Percentiles rank a stretch among this genome's conserved stretches.
Conservation (phyloP, 495 filamentous ascomycete genomes). For the Bacidia gigantensis region DNA sequence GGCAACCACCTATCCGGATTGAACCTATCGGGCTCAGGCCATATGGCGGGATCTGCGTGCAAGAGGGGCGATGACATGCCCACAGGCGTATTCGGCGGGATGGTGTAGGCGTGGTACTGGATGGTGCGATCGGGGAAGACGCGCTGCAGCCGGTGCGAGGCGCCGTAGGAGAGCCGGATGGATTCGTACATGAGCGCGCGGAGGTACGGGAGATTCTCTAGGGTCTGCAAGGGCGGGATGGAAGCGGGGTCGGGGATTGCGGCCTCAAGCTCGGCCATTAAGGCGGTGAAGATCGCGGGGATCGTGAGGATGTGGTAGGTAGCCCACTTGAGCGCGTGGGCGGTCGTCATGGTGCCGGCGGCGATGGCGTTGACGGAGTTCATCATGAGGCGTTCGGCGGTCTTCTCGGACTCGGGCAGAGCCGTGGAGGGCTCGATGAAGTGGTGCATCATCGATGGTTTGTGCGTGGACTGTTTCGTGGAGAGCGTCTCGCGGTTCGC, state of each 20-base stretch:
- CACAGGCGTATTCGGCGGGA: constrained; percentile 22
- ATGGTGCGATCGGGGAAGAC: constrained; percentile 25
- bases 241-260: constrained; percentile 18
- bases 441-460: constrained; percentile 1
- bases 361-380: constrained; percentile 20
- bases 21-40: constrained; percentile 5
- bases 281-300: constrained; percentile 11
- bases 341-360: constrained; percentile 30
- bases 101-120: constrained; percentile 17
- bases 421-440: not conserved
- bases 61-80: constrained; percentile 24
- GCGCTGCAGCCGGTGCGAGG: constrained; percentile 30
- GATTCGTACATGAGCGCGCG: constrained; percentile 30
- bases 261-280: constrained; percentile 22
- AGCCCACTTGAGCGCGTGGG: constrained; percentile 22
- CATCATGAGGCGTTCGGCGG: not conserved
- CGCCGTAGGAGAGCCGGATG: constrained; percentile 31
- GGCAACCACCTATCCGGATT: constrained; percentile 12
- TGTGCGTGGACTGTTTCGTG: not conserved
- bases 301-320: constrained; percentile 24
- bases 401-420: not conserved
- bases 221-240: constrained; percentile 19
- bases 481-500: not conserved
- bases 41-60: constrained; percentile 20
- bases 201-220: constrained; percentile 38